A percentile compares a stretch with the other conserved stretches of the same genome.
Evolutionary conservation across 495 filamentous ascomycete species (phyloP).

Genomic region (Diplogelasinospora grovesii): DNA sequence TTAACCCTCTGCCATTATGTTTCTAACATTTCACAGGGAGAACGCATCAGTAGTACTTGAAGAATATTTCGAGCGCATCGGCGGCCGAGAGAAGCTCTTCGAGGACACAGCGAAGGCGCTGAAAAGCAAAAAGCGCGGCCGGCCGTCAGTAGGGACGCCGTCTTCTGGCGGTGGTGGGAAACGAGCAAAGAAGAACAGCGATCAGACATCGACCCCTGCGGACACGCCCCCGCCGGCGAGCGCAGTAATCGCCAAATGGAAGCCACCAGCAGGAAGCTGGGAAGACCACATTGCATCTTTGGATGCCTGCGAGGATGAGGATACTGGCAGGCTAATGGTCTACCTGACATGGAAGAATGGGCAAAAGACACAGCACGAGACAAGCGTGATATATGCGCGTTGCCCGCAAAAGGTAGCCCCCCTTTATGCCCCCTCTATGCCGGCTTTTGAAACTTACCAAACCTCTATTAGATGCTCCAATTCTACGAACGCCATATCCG

Average conservation of each 20-base stretch:
- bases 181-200: constrained; percentile 28
- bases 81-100: constrained; percentile 49
- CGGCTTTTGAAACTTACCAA: constrained; percentile 3
- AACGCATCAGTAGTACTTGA: constrained; percentile 38
- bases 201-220: constrained; percentile 24
- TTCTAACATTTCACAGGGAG: constrained; percentile 24
- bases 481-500: constrained; percentile 55
- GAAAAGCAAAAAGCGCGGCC: constrained; percentile 42
- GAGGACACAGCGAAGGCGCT: constrained; percentile 30
- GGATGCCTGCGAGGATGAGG: constrained; percentile 51
- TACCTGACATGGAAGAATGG: constrained; percentile 52
- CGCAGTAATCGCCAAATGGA: constrained; percentile 34
- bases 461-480: constrained; percentile 44
- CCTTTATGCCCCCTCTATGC: constrained; percentile 1
- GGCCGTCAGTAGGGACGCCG: constrained; percentile 27
- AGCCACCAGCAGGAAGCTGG: constrained; percentile 51
- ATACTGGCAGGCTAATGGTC: constrained; percentile 39
- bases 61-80: constrained; percentile 38
- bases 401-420: constrained; percentile 59
- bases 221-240: constrained; percentile 32
- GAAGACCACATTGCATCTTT: constrained; percentile 49
- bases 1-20: background rate
- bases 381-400: constrained; percentile 47
- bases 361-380: constrained; percentile 53
- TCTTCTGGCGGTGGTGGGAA: constrained; percentile 29